Evolutionary conservation across 2,329 filamentous ascomycete genomes (phyloP), one percentile per base, ranked within the genome.

Genomic region (Botrytis paeoniae): DNA sequence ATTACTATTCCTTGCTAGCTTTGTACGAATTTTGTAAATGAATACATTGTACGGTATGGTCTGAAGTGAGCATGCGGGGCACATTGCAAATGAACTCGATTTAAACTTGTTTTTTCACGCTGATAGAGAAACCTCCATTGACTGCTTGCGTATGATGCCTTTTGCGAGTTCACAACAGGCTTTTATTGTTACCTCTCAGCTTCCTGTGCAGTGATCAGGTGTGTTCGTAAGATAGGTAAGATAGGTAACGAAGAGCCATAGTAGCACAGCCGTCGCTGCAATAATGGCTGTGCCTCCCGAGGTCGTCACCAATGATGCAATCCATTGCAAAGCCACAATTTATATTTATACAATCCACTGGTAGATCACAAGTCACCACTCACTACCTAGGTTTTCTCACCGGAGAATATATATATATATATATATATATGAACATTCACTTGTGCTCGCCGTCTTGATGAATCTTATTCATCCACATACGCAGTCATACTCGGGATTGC

Each of bases 321-420:
- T 68, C 25, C 65, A 57, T n/a, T 57, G 48, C 65, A 57, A 68
- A 68, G 65, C 65, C 65, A 68, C 65, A 68, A 22, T 41, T 32
- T 37, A 9, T 48, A 29, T 25, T 41, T 37, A 54, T 32, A 32
- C 25, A 62, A 64, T 64, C 18, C n/a, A 48, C 37, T 4, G 1
- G 32, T n/a, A 32, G 29, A 29, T 64, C 41, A 48, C 41, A 4
- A 45, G 41, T 35, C 29, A 43, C n/a, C 41, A 32, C n/a, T 20
- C 41, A 14, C 14, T 14, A 37, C 7, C 18, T 20, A 45, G 43
- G 12, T 12, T 25, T 66, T 41, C 16, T 41, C 35, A 20, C 39
- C 8, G 41, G 9, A 16, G 16, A 16, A 20, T 10, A 8, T 20
- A 29, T 41, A 57, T 68, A 41, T 57, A n/a, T n/a, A n/a, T n/a